Evolutionary conservation across 768 basidiomycete genomes (phyloP).

Genomic region (Leucosporidium scottii): DNA sequence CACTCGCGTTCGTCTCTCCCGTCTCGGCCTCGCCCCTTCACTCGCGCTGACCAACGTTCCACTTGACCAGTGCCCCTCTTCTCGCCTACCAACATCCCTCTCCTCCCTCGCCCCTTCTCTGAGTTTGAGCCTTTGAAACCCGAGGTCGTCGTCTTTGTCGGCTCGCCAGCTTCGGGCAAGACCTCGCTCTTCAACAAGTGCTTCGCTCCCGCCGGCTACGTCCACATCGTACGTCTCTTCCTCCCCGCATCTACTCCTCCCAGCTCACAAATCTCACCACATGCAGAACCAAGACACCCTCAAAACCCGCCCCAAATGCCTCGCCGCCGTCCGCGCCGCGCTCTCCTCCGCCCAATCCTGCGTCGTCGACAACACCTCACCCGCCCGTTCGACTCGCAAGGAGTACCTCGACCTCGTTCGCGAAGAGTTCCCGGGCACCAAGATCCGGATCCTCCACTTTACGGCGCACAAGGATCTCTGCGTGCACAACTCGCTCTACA

Average conservation of each 20-base stretch:
- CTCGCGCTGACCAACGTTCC: conserved; percentile 2
- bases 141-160: conserved; percentile 57
- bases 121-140: conserved; percentile 12
- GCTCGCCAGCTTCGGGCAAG: conserved; percentile 66
- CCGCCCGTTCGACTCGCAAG: conserved; percentile 60
- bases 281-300: conserved; percentile 46
- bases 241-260: background rate
- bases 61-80: conserved; percentile 48
- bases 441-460: conserved; percentile 64
- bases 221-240: conserved; percentile 51
- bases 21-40: background rate
- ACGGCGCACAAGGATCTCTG: conserved; percentile 69
- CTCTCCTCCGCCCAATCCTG: conserved; percentile 52
- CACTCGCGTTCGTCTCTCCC: conserved; percentile 8
- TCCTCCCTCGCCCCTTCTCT: conserved; percentile 3
- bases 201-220: conserved; percentile 63
- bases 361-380: conserved; percentile 91
- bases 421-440: conserved; percentile 3
- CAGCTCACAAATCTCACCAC: too few species aligned
- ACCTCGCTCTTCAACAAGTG: conserved; percentile 66
- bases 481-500: conserved; percentile 81
- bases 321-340: conserved; percentile 56
- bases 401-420: conserved; percentile 57
- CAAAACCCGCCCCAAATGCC: conserved; percentile 65
- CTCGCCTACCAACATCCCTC: conserved; percentile 50